These are phyloP conservation scores for Dissophora globulifera DNA, from an alignment of 192 early-diverging fungal genomes.

Conservation along the genomic window DNA sequence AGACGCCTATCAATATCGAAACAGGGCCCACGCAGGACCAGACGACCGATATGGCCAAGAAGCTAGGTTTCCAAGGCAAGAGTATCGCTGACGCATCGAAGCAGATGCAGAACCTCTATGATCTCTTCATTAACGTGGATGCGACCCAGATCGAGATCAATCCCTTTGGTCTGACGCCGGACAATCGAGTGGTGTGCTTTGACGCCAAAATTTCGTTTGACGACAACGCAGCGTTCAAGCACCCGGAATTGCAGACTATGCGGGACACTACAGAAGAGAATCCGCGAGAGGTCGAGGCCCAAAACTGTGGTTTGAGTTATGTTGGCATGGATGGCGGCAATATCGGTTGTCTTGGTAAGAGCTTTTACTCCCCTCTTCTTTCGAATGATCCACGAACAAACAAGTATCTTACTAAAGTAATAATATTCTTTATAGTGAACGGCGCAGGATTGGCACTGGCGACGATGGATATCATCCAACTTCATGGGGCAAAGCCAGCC, in stretches of 20 bases:
- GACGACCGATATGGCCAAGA: slow-evolving; percentile 48
- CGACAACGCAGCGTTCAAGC: slow-evolving; percentile 41
- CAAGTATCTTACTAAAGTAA: background rate
- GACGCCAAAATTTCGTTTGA: slow-evolving; percentile 50
- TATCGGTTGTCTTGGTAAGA: slow-evolving; percentile 42
- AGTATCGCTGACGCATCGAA: slow-evolving; percentile 39
- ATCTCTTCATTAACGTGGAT: slow-evolving; percentile 43
- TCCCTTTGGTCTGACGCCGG: slow-evolving; percentile 42
- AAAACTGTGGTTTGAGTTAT: slow-evolving; percentile 37
- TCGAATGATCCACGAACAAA: background rate
- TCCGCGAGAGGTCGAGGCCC: slow-evolving; percentile 41
- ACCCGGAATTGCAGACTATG: slow-evolving; percentile 32
- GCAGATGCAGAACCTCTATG: slow-evolving; percentile 48
- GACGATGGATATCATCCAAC: slow-evolving; percentile 51
- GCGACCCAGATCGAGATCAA: slow-evolving; percentile 43
- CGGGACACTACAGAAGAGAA: slow-evolving; percentile 48
- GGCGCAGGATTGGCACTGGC: slow-evolving; percentile 44
- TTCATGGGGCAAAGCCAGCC: slow-evolving; percentile 37
- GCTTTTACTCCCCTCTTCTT: background rate
- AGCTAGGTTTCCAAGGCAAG: slow-evolving; percentile 44
- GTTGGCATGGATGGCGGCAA: slow-evolving; percentile 51
- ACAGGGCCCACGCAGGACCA: slow-evolving; percentile 44
- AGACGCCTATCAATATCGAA: slow-evolving; percentile 38
- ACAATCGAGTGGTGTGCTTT: slow-evolving; percentile 49
- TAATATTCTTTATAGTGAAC: slow-evolving; percentile 10